Percentiles rank a stretch among this genome's conserved stretches.
phyloP scores from a whole-genome alignment of 176 grass and related monocot species.

The Aegilops sharonensis region DNA sequence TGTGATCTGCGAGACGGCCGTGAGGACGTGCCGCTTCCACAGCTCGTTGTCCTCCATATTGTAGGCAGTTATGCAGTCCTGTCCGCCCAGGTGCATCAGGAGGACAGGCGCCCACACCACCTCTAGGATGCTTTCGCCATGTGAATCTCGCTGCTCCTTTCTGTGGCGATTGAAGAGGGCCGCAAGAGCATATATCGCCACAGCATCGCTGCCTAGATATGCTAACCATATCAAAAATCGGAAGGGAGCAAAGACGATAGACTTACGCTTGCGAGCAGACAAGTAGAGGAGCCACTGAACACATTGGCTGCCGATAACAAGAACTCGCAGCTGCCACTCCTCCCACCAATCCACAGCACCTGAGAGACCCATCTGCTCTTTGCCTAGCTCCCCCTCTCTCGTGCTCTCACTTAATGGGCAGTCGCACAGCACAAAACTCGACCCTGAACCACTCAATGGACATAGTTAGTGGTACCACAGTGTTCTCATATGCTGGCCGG shows the following conservation, averaged over 20 bases:
- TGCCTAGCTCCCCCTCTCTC: no score
- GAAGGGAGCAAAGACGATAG: background rate
- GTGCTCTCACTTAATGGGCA: no score
- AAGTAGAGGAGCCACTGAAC: background rate
- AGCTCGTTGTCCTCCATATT: conserved; percentile 21
- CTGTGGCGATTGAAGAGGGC: background rate
- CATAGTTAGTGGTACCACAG: no score
- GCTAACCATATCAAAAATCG: background rate
- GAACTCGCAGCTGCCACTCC: background rate
- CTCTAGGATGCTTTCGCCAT: background rate
- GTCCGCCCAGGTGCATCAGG: background rate
- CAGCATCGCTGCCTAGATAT: background rate
- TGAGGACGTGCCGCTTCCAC: background rate
- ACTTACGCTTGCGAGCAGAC: background rate
- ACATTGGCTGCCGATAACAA: background rate
- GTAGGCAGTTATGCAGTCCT: background rate
- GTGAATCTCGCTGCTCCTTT: background rate
- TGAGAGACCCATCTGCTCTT: background rate
- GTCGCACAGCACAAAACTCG: no score
- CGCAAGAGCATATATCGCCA: background rate
- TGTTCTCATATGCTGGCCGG: no score
- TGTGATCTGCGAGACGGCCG: background rate
- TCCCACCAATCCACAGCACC: background rate
- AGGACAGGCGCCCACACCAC: background rate
- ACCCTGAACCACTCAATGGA: no score